Evolutionary conservation across 345 rosid species (phyloP).

Genomic region (Moricandia moricandioides): DNA sequence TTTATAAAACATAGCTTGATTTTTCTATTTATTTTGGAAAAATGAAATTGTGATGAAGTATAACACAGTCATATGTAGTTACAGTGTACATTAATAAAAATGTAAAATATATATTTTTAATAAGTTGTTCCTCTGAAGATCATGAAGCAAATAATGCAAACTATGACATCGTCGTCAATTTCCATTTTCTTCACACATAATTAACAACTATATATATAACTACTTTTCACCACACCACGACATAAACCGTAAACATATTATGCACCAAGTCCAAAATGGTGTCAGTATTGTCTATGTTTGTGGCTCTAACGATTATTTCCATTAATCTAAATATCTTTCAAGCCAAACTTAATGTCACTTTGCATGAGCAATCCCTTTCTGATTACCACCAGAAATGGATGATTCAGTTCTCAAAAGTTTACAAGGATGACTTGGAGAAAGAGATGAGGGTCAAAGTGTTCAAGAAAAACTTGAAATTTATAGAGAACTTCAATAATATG

Average conservation of each 20-base stretch:
- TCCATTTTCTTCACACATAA: background rate
- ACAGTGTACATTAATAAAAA: no score
- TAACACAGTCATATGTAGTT: no score
- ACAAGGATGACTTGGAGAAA: slow-evolving; percentile 24
- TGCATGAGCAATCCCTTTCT: slow-evolving; percentile 1
- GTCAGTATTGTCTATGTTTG: background rate
- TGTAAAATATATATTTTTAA: no score
- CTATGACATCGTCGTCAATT: background rate
- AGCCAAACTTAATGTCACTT: background rate
- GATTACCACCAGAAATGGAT: slow-evolving; percentile 34
- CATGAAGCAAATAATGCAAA: no score
- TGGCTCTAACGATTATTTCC: background rate
- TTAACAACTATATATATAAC: background rate
- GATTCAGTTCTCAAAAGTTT: slow-evolving; percentile 20
- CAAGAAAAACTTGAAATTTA: slow-evolving; percentile 32
- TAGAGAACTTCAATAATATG: slow-evolving; percentile 37
- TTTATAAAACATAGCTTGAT: no score
- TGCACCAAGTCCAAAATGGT: slow-evolving; percentile 8
- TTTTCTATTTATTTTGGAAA: no score
- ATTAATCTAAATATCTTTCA: background rate
- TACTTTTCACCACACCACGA: no score
- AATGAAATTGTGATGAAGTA: no score
- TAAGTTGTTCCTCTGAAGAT: no score
- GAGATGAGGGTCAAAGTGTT: slow-evolving; percentile 32
- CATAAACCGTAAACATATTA: background rate